Evolutionary conservation across 768 basidiomycete species (phyloP).

Genomic region (Kwoniella dejecticola): DNA sequence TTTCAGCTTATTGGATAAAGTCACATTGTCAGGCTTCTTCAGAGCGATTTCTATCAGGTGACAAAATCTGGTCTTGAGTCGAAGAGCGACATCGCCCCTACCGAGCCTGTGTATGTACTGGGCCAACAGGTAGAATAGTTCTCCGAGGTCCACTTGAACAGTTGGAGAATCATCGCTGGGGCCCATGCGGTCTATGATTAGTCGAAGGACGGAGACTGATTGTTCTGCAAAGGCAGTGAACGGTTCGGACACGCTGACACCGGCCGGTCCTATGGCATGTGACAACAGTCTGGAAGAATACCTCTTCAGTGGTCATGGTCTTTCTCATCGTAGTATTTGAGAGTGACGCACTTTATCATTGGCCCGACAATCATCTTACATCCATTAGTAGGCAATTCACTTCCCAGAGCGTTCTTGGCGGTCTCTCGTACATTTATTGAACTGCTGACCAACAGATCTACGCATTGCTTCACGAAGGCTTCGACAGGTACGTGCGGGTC

Average conservation of each 20-base stretch:
- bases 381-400: constrained; percentile 71
- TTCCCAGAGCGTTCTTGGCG: constrained; percentile 76
- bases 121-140: constrained; percentile 61
- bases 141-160: constrained; percentile 59
- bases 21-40: constrained; percentile 64
- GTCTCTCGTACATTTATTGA: constrained; percentile 72
- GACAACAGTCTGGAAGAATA: constrained; percentile 29
- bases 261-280: constrained; percentile 28
- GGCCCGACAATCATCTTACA: constrained; percentile 70
- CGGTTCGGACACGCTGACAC: constrained; percentile 27
- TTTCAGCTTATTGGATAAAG: constrained; percentile 64
- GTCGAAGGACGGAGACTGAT: constrained; percentile 74
- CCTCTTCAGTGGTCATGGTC: too few relatives aligned
- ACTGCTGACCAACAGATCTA: constrained; percentile 68
- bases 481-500: constrained; percentile 28
- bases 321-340: constrained; percentile 20
- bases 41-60: constrained; percentile 70
- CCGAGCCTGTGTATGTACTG: constrained; percentile 67
- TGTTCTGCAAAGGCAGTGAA: constrained; percentile 56
- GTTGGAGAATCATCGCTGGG: constrained; percentile 64
- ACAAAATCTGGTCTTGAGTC: constrained; percentile 77
- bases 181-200: constrained; percentile 73
- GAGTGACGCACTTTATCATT: constrained; percentile 68
- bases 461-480: constrained; percentile 57
- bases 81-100: constrained; percentile 61